Evolutionary conservation across 768 basidiomycete species (phyloP).

Genomic region (Trametes cubensis): DNA sequence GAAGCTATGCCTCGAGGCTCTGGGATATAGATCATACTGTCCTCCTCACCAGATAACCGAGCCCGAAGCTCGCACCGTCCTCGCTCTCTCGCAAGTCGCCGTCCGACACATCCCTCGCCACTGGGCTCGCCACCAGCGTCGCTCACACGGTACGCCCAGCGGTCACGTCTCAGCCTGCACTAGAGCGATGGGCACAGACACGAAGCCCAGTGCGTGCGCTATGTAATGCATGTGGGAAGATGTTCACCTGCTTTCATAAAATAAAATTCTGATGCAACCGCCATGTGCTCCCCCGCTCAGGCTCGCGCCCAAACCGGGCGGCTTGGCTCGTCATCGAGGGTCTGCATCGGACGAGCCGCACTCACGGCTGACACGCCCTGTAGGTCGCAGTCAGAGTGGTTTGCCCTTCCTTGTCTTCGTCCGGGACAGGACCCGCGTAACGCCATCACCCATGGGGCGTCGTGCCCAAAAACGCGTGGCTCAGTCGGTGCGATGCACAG

Average conservation of each 20-base stretch:
- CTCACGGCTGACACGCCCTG: background rate
- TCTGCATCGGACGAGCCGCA: slow-evolving; percentile 2
- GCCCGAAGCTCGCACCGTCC: slow-evolving; percentile 7
- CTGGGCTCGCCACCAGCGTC: slow-evolving; percentile 8
- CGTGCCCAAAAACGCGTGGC: slow-evolving; percentile 17
- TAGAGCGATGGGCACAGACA: slow-evolving; percentile 1
- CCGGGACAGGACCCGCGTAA: slow-evolving; percentile 14
- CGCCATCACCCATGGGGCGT: slow-evolving; percentile 10
- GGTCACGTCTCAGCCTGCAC: background rate
- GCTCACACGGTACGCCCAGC: slow-evolving; percentile 2
- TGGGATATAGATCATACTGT: background rate
- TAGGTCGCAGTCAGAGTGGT: background rate
- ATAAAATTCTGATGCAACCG: slow-evolving; percentile 14
- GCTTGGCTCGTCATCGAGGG: background rate
- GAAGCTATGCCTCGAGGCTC: slow-evolving; percentile 24
- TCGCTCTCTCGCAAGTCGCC: slow-evolving; percentile 19
- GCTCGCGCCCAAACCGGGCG: slow-evolving; percentile 1
- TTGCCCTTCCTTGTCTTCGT: slow-evolving; percentile 2
- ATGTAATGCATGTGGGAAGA: slow-evolving; percentile 9
- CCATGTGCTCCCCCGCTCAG: slow-evolving; percentile 2
- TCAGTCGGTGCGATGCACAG: slow-evolving; percentile 11
- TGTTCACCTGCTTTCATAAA: slow-evolving; percentile 5
- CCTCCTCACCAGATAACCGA: slow-evolving; percentile 11
- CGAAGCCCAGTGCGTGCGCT: background rate
- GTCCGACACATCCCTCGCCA: background rate